Evolutionary conservation across 148 eudicot species (phyloP).

Genomic region (Silene uniflora): DNA sequence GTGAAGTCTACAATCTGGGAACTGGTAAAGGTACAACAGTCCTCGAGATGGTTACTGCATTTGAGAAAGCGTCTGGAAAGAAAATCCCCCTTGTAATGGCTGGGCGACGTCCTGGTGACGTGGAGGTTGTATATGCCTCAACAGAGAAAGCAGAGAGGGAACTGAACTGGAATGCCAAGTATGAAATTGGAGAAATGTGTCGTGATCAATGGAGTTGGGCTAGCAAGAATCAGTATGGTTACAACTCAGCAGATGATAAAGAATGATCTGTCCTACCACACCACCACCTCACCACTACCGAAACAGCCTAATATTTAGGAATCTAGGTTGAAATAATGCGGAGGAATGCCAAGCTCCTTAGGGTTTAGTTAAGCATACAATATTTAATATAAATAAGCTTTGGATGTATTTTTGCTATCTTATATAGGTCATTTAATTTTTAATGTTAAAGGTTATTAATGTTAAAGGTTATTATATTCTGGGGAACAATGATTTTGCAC

Average conservation of each 20-base stretch:
- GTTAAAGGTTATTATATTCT: conserved; percentile 7
- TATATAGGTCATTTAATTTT: conserved; percentile 16
- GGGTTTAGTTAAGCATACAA: conserved; percentile 1
- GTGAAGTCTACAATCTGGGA: conserved; percentile 93
- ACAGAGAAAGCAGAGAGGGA: too few relatives aligned
- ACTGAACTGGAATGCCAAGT: conserved; percentile 85
- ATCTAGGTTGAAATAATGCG: conserved; percentile 21
- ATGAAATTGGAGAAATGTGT: conserved; percentile 81
- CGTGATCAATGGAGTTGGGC: conserved; percentile 97
- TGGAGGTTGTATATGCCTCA: too few relatives aligned
- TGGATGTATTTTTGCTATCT: conserved; percentile 23
- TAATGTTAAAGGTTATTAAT: neutral
- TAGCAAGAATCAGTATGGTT: conserved; percentile 82
- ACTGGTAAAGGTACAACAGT: conserved; percentile 91
- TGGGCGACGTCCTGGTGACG: too few relatives aligned
- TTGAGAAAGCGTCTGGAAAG: too few relatives aligned
- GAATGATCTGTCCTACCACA: too few relatives aligned
- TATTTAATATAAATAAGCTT: conserved; percentile 29
- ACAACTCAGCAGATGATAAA: conserved; percentile 38
- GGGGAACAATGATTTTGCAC: conserved; percentile 5
- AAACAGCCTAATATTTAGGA: conserved; percentile 25
- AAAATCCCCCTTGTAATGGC: too few relatives aligned
- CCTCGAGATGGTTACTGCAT: too few relatives aligned
- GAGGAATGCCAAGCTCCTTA: neutral
- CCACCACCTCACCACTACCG: conserved; percentile 11